Evolutionary conservation across 345 rosid species (phyloP).

Genomic region (Diplotaxis tenuifolia): DNA sequence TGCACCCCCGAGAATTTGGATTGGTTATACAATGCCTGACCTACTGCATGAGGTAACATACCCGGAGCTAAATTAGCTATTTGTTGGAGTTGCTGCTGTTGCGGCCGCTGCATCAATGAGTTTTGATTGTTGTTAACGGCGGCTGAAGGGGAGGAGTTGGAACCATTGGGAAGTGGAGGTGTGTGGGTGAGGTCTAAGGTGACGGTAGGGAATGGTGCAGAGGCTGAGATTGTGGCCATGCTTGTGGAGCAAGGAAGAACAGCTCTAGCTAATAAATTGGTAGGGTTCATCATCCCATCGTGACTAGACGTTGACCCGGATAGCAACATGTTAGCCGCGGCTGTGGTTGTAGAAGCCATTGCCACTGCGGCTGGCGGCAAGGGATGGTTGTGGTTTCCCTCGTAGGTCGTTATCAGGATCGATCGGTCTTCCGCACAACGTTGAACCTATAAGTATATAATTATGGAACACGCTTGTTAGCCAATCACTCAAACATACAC

Average conservation of each 20-base stretch:
- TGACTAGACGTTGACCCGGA: constrained; percentile 93
- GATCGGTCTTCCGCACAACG: constrained; percentile 91
- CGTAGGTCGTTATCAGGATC: constrained; percentile 86
- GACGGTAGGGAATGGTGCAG: constrained; percentile 92
- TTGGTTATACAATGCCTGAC: constrained; percentile 74
- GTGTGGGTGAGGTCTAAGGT: constrained; percentile 87
- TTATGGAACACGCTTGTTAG: neutral
- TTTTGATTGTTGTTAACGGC: constrained; percentile 35
- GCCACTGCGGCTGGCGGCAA: constrained; percentile 91
- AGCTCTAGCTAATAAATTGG: constrained; percentile 78
- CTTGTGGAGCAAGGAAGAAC: constrained; percentile 83
- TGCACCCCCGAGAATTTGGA: constrained; percentile 90
- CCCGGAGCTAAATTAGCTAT: constrained; percentile 22
- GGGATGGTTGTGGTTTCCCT: constrained; percentile 93
- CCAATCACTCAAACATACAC: neutral
- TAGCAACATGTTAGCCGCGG: constrained; percentile 85
- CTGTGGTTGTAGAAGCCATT: constrained; percentile 90
- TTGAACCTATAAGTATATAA: constrained; percentile 52
- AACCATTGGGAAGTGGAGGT: constrained; percentile 30
- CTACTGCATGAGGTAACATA: constrained; percentile 54
- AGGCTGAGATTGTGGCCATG: constrained; percentile 96
- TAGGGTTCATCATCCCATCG: constrained; percentile 82
- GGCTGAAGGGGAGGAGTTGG: constrained; percentile 42
- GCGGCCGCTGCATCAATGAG: constrained; percentile 19
- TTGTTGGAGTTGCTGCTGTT: constrained; percentile 28